phyloP scores from a whole-genome alignment of 805 yeast genomes.

The Candida sithepensis region DNA sequence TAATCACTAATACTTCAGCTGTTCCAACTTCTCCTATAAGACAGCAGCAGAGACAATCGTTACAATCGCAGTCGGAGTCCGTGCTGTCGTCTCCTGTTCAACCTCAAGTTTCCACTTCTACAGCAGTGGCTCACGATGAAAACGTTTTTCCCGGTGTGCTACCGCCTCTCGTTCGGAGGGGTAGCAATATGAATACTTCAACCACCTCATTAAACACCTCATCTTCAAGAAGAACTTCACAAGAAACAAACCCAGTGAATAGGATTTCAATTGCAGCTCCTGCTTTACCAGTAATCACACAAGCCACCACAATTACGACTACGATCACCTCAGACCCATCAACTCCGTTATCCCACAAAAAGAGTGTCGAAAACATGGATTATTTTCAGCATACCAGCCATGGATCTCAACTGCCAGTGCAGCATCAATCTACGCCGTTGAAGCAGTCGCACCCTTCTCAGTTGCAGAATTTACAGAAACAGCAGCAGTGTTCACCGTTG shows the following conservation, averaged over 20 bases:
- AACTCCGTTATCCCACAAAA: slow-evolving; percentile 14
- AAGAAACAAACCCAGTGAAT: slow-evolving; percentile 26
- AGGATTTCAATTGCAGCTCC: slow-evolving; percentile 30
- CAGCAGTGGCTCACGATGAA: slow-evolving; percentile 1
- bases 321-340: slow-evolving; percentile 23
- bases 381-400: slow-evolving; percentile 7
- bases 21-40: not conserved
- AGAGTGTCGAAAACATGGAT: slow-evolving; percentile 13
- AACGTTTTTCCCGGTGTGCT: not conserved
- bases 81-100: slow-evolving; percentile 1
- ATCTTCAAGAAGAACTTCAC: slow-evolving; percentile 19
- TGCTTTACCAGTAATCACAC: slow-evolving; percentile 34
- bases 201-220: slow-evolving; percentile 16
- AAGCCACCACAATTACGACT: slow-evolving; percentile 32
- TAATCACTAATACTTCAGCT: not conserved
- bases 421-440: not conserved
- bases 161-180: not conserved
- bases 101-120: slow-evolving; percentile 3
- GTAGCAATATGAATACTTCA: slow-evolving; percentile 13
- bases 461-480: slow-evolving; percentile 3
- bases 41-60: not conserved
- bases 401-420: slow-evolving; percentile 11
- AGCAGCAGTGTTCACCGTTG: not conserved
- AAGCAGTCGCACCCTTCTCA: slow-evolving; percentile 5
- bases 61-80: not conserved